phyloP scores from a whole-genome alignment of 2,329 filamentous ascomycete species.

The Coleophoma eucalyptorum region DNA sequence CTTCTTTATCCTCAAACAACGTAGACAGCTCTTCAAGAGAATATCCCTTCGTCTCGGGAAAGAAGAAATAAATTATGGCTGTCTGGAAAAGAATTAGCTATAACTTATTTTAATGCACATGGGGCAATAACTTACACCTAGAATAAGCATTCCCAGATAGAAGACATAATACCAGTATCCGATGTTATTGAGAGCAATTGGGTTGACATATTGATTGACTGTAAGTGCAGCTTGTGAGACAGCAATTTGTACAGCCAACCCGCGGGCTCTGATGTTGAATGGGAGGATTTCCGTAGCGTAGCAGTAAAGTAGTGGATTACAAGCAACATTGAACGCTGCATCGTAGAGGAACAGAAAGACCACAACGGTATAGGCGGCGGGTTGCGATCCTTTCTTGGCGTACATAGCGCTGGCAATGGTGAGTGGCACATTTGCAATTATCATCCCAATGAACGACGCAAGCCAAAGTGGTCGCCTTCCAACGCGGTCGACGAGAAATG shows the following conservation, averaged over 20 bases:
- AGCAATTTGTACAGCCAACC: constrained; percentile 9
- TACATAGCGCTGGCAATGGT: constrained; percentile 12
- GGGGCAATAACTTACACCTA: not conserved
- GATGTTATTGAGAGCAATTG: constrained; percentile 27
- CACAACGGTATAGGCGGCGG: constrained; percentile 21
- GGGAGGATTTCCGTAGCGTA: constrained; percentile 18
- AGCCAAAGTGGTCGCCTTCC: constrained; percentile 19
- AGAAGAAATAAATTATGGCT: constrained; percentile 17
- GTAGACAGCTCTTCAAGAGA: constrained; percentile 35
- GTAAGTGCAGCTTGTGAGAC: constrained; percentile 8
- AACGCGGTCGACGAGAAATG: constrained; percentile 19
- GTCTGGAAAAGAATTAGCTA: not conserved
- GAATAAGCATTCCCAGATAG: constrained; percentile 5
- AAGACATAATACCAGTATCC: constrained; percentile 25
- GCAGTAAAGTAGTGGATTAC: constrained; percentile 13
- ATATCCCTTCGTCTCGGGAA: constrained; percentile 33
- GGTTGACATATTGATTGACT: constrained; percentile 30
- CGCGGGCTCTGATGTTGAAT: constrained; percentile 8
- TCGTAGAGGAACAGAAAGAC: constrained; percentile 44
- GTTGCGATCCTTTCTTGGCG: constrained; percentile 3
- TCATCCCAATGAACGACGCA: constrained; percentile 12
- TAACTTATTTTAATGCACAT: not conserved
- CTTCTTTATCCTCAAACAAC: constrained; percentile 9
- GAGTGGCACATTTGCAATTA: constrained; percentile 23
- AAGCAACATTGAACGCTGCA: constrained; percentile 33